Percentiles rank a stretch among this genome's conserved stretches.
Conservation (phyloP, 371 early-diverging fungal species). For the Blakeslea trispora region DNA sequence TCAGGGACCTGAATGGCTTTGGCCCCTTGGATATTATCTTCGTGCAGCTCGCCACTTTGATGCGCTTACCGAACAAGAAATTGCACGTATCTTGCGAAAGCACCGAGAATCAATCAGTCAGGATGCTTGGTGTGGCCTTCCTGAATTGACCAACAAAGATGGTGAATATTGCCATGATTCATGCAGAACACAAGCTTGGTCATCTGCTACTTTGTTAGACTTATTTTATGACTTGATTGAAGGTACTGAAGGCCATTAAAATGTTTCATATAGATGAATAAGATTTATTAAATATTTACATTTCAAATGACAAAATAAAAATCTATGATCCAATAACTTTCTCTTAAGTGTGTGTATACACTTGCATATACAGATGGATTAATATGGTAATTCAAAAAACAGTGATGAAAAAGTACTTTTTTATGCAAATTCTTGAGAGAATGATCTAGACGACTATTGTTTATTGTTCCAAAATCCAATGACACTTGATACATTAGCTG, state of each 20-base stretch:
- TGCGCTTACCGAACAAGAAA: slow-evolving; percentile 31
- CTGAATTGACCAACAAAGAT: slow-evolving; percentile 92
- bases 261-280: neutral
- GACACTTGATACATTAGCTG: slow-evolving; percentile 23
- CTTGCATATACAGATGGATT: neutral
- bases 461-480: slow-evolving; percentile 36
- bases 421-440: slow-evolving; percentile 6
- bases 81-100: slow-evolving; percentile 69
- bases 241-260: slow-evolving; percentile 3
- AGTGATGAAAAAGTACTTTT: neutral
- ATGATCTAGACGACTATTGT: slow-evolving; percentile 4
- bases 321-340: too few relatives aligned
- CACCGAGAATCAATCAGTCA: slow-evolving; percentile 73
- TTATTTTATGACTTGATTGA: slow-evolving; percentile 39
- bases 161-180: slow-evolving; percentile 83
- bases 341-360: too few relatives aligned
- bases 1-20: slow-evolving; percentile 98
- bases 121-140: slow-evolving; percentile 85
- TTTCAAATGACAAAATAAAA: too few relatives aligned
- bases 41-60: slow-evolving; percentile 81
- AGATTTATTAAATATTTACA: too few relatives aligned
- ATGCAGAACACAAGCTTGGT: slow-evolving; percentile 97
- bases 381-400: neutral
- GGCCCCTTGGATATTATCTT: slow-evolving; percentile 88
- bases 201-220: slow-evolving; percentile 78